A percentile compares a stretch with the other conserved stretches of the same genome.
phyloP scores from a whole-genome alignment of 202 grass and related monocot species.

The Eragrostis tef region DNA sequence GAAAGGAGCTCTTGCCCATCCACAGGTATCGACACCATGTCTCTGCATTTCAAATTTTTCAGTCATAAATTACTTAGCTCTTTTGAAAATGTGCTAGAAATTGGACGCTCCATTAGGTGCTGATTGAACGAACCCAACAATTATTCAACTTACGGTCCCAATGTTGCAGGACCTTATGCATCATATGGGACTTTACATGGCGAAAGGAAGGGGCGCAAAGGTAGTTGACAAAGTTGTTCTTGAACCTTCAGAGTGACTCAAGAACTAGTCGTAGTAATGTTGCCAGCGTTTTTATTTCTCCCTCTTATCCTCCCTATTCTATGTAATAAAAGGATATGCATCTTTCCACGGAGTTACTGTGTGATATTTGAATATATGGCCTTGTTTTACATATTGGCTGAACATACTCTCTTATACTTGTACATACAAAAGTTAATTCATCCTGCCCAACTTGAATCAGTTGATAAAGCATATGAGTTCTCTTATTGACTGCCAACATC shows the following conservation, averaged over 20 bases:
- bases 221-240: constrained; percentile 65
- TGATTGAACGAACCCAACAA: too few species aligned
- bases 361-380: not conserved
- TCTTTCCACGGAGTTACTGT: not conserved
- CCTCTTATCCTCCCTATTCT: not conserved
- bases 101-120: not conserved
- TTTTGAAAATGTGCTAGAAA: not conserved
- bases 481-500: too few species aligned
- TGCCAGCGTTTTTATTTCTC: not conserved
- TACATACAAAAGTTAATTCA: not conserved
- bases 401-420: not conserved
- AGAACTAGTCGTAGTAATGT: constrained; percentile 4
- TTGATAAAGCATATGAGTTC: too few species aligned
- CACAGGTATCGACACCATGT: constrained; percentile 61
- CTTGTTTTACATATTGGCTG: not conserved
- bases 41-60: constrained; percentile 5
- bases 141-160: constrained; percentile 6
- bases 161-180: constrained; percentile 75
- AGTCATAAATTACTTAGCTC: not conserved
- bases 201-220: constrained; percentile 72
- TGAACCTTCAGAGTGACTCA: constrained; percentile 19
- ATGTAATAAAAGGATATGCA: not conserved
- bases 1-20: constrained; percentile 74
- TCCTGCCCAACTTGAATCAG: too few species aligned
- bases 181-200: constrained; percentile 84